Evolutionary conservation across 2,329 filamentous ascomycete species (phyloP).

Genomic region (Talaromyces amestolkiae): DNA sequence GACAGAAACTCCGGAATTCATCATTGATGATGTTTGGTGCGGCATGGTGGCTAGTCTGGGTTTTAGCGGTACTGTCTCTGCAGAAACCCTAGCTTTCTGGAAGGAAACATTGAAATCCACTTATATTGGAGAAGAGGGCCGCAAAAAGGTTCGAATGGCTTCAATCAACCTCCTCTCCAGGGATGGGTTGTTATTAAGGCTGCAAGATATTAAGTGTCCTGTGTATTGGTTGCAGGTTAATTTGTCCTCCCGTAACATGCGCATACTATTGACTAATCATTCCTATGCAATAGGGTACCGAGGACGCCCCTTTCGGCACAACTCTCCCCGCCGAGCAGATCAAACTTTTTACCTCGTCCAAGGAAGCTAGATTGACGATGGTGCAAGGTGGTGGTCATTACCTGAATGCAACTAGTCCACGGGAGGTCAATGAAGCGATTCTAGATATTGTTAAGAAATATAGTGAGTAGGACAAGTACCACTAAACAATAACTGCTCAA

Average conservation of each 20-base stretch:
- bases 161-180: conserved; percentile 46
- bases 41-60: conserved; percentile 46
- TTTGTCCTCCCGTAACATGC: conserved; percentile 41
- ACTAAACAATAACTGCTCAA: not conserved
- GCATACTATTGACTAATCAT: conserved; percentile 26
- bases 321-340: conserved; percentile 40
- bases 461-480: conserved; percentile 15
- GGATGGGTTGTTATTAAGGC: conserved; percentile 44
- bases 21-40: conserved; percentile 37
- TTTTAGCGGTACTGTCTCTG: conserved; percentile 40
- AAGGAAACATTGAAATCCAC: conserved; percentile 38
- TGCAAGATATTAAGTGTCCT: conserved; percentile 47
- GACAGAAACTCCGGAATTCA: conserved; percentile 39
- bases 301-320: conserved; percentile 15
- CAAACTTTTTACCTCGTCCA: conserved; percentile 43
- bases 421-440: conserved; percentile 44
- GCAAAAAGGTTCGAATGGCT: conserved; percentile 44
- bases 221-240: conserved; percentile 48
- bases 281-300: conserved; percentile 10
- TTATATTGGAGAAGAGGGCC: conserved; percentile 48
- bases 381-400: conserved; percentile 48
- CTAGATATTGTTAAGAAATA: conserved; percentile 37
- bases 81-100: conserved; percentile 42
- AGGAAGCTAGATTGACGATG: conserved; percentile 39
- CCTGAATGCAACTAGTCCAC: conserved; percentile 44